Base-by-base conservation (phyloP, 345 rosid genomes). In the Dipteronia sinensis region DNA sequence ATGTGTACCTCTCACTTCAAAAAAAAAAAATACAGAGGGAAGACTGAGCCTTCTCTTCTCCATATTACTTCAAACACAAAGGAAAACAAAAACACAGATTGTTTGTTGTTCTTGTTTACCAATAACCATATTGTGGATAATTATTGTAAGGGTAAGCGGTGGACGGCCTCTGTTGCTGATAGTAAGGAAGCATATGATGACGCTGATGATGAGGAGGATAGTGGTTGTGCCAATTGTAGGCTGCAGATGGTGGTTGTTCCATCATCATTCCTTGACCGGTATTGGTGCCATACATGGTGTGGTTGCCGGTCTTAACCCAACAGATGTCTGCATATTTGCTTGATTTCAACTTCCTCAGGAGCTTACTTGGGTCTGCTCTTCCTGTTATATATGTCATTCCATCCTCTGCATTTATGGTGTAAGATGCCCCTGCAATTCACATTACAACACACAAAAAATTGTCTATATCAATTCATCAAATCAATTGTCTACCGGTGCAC, bases 271-370 rank as follows among this genome's bases (percentile, higher is more conserved):
- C 31, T 58, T 58, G 25, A 53, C 22, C 46, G 3, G 11, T 47
- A 55, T 19, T 10, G 13, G 6, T 11, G 19, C 61, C 76, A 3
- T 65, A 71, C 19, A 3, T 38, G 15, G 31, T 74, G 15, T 56
- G 62, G n/a, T 80, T 80, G 69, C 72, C 82, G 38, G 66, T 58
- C 27, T 65, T 51, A 51, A 82, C 65, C 81, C 84, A 81, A 2
- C 67, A 56, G 49, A 77, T 71, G 12, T 77, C 71, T 12, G 78
- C 81, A 42, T 77, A 76, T 42, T 73, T 81, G 4, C 75, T 71
- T 38, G 84, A 72, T 20, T 73, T 53, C 11, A 76, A 66, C 61
- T 67, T 71, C 70, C 29, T 67, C 22, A 58, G 13, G 20, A 81
- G 61, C 8, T 67, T 59, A 3, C 65, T 65, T 1, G 80, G 75